A percentile compares a stretch with the other conserved stretches of the same genome.
Evolutionary conservation across 139 green algal species (phyloP).

Genomic region (Chlamydomonas sp.): DNA sequence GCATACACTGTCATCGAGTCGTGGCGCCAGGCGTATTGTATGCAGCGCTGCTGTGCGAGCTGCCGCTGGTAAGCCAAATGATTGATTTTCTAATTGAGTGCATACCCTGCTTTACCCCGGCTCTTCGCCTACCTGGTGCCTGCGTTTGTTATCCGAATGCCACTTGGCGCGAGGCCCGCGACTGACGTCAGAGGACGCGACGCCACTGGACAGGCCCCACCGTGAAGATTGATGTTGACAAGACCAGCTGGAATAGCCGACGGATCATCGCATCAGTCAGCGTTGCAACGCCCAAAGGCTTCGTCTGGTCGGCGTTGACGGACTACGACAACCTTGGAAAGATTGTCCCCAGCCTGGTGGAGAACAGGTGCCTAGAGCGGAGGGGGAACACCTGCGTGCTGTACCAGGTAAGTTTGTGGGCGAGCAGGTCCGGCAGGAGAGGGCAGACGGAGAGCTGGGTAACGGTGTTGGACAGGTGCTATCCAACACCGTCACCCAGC

Average conservation of each 20-base stretch:
- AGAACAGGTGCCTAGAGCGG: conserved; percentile 75
- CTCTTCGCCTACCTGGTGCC: too few species aligned
- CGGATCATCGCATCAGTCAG: conserved; percentile 65
- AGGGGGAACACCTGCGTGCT: conserved; percentile 43
- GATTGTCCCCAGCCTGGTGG: conserved; percentile 83
- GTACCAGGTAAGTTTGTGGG: conserved; percentile 68
- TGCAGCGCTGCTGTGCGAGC: too few species aligned
- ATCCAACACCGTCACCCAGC: too few species aligned
- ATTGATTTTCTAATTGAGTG: not conserved
- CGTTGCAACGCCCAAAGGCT: conserved; percentile 61
- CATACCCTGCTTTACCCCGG: not conserved
- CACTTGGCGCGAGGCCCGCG: too few species aligned
- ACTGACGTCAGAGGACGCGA: too few species aligned
- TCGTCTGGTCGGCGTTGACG: conserved; percentile 75
- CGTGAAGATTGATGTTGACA: conserved; percentile 58
- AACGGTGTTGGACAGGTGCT: too few species aligned
- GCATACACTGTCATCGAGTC: too few species aligned
- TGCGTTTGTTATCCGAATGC: too few species aligned
- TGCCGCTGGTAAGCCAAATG: not conserved
- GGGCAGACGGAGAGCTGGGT: not conserved
- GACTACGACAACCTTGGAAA: conserved; percentile 76
- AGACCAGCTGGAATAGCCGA: conserved; percentile 68
- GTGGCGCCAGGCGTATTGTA: too few species aligned
- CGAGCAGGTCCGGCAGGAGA: too few species aligned
- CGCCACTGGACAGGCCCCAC: too few species aligned